Base-by-base conservation (phyloP, 352 stramenopile species). In the Blastocystis sp. region DNA sequence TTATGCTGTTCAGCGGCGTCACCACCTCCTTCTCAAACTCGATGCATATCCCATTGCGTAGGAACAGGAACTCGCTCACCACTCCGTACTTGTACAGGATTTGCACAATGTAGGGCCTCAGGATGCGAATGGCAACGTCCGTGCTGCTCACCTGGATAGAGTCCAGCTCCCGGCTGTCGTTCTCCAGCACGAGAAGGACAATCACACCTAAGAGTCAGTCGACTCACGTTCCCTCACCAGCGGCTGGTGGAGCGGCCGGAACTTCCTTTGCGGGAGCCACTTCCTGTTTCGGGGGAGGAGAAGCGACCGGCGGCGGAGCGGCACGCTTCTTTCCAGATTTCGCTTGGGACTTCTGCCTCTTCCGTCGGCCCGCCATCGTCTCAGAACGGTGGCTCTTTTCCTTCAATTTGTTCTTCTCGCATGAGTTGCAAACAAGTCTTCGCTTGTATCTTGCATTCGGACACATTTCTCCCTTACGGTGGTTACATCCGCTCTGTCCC, bases 391-490 rank as follows among this genome's bases (percentile, higher is more conserved):
- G 74, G 33, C 50, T 51, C 61, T 85, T 85, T 29, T 85, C 74
- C 13, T 59, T 51, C 13, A 85, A 39, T 62, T 85, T 85, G 33
- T 85, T 85, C 55, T 85, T 85, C 61, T 85, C 74, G 50, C 74
- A 85, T 12, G 74, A 85, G 66, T 85, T 85, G 31, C 74, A 85
- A 33, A 85, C 74, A 10, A 85, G 31, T n/a, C 74, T 21, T 29
- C 74, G 74, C 55, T 85, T 85, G 29, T 85, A 85, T 69, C 74
- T 66, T 26, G 74, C n/a, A 41, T 85, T 85, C n/a, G 45, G 51
- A 39, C 74, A 85, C 74, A 85, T 85, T 50, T 85, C 74, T 10
- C 74, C 74, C 45, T 85, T 85, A 16, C 66, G 65, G 74, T 85
- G 74, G 33, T 69, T 69, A 35, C 74, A 85, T 45, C 74, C 74